These are phyloP conservation scores for Blastobotrys illinoisensis DNA, from an alignment of 1,139 yeast species.

Conservation along the genomic window DNA sequence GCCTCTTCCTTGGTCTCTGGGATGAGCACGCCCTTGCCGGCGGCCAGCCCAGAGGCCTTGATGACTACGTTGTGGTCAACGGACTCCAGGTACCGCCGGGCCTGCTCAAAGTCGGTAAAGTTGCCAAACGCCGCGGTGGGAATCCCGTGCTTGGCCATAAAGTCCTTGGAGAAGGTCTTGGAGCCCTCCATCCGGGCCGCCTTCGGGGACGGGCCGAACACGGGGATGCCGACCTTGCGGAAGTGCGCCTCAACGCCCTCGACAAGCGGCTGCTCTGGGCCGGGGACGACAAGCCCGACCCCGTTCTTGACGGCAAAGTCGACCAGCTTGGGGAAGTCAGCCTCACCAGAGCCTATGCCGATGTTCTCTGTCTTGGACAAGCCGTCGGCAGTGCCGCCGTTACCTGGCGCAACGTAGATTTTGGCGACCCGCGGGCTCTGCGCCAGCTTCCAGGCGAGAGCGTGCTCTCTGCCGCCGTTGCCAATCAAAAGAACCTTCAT, in stretches of 20 bases:
- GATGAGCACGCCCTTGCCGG: constrained; percentile 96
- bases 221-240: constrained; percentile 76
- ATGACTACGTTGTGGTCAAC: constrained; percentile 78
- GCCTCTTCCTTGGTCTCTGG: constrained; percentile 87
- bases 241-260: constrained; percentile 81
- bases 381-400: constrained; percentile 69
- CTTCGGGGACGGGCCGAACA: constrained; percentile 85
- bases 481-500: constrained; percentile 80
- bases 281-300: constrained; percentile 81
- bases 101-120: constrained; percentile 71
- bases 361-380: constrained; percentile 61
- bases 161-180: constrained; percentile 87
- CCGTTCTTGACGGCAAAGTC: constrained; percentile 44
- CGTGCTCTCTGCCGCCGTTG: constrained; percentile 99
- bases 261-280: constrained; percentile 98
- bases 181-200: constrained; percentile 98
- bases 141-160: constrained; percentile 85
- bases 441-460: constrained; percentile 84
- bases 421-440: constrained; percentile 68
- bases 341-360: constrained; percentile 55
- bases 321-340: constrained; percentile 53
- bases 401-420: constrained; percentile 93
- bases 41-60: constrained; percentile 98
- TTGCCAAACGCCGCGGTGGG: constrained; percentile 91
- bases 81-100: constrained; percentile 60